These are phyloP conservation scores for Eimeria falciformis DNA, from an alignment of 169 alveolate species.

Conservation along the genomic window DNA sequence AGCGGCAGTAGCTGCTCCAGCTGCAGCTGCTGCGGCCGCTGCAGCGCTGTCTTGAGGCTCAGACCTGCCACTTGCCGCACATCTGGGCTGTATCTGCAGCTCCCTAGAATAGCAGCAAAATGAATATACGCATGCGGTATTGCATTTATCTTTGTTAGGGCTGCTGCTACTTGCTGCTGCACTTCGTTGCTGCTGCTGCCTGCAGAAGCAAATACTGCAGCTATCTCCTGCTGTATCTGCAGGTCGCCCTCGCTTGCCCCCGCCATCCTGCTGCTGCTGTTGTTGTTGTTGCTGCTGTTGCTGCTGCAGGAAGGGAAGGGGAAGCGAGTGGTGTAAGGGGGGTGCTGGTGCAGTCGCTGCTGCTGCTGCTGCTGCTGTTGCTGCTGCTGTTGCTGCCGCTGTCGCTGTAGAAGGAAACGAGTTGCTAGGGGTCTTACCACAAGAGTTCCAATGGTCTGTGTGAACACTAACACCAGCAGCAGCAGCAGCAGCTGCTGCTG, in stretches of 20 bases:
- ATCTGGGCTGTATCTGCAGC: slow-evolving; percentile 61
- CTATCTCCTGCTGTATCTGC: neutral
- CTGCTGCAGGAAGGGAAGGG: too few species aligned
- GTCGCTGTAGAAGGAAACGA: too few species aligned
- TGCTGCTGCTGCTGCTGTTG: too few species aligned
- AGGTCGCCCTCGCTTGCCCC: too few species aligned
- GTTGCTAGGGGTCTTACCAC: too few species aligned
- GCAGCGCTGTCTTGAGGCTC: slow-evolving; percentile 80
- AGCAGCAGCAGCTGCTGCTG: slow-evolving; percentile 19
- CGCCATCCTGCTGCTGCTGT: too few species aligned
- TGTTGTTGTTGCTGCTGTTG: too few species aligned
- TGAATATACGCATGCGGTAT: neutral
- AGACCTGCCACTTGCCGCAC: slow-evolving; percentile 89
- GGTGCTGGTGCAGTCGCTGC: too few species aligned
- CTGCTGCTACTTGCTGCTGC: neutral
- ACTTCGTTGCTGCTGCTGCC: slow-evolving; percentile 23
- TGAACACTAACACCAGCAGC: neutral
- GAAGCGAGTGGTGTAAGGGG: too few species aligned
- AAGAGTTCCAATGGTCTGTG: neutral
- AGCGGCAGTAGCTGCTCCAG: neutral
- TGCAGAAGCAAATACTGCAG: neutral
- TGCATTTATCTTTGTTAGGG: neutral
- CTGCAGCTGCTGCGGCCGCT: slow-evolving; percentile 27
- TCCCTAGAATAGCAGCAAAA: slow-evolving; percentile 36
- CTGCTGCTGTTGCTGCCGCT: too few species aligned